phyloP scores from a whole-genome alignment of 129 eudicot genomes.

The Lactuca sativa region DNA sequence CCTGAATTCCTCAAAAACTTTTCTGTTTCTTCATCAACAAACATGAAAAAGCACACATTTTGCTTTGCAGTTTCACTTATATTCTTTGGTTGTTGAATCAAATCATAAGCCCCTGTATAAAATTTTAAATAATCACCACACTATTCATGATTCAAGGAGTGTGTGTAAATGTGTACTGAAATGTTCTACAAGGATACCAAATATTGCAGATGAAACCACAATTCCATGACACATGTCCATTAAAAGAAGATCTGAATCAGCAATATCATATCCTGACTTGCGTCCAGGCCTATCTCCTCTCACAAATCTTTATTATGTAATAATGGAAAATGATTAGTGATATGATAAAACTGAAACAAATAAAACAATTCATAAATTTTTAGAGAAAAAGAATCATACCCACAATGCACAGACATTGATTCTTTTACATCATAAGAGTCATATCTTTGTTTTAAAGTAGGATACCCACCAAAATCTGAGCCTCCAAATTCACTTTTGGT shows the following conservation, averaged over 20 bases:
- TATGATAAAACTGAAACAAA: background rate
- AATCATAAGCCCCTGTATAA: constrained; percentile 68
- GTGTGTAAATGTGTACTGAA: background rate
- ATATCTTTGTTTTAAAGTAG: constrained; percentile 60
- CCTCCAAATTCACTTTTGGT: constrained; percentile 79
- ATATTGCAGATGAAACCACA: constrained; percentile 89
- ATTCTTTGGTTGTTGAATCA: constrained; percentile 63
- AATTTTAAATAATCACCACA: constrained; percentile 10
- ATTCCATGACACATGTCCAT: constrained; percentile 77
- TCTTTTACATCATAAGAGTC: constrained; percentile 71
- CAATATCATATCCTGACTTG: constrained; percentile 67
- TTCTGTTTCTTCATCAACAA: constrained; percentile 78
- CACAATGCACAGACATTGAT: constrained; percentile 73
- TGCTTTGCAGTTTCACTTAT: constrained; percentile 56
- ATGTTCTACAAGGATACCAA: constrained; percentile 49
- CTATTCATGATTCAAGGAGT: background rate
- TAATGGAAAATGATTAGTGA: constrained; percentile 10
- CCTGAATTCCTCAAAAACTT: constrained; percentile 49
- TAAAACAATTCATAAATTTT: background rate
- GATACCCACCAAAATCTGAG: constrained; percentile 78
- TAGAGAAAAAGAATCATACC: constrained; percentile 37
- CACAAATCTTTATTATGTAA: constrained; percentile 50
- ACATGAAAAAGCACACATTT: constrained; percentile 75
- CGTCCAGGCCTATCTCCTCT: constrained; percentile 73
- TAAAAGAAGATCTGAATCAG: constrained; percentile 62